These are phyloP conservation scores for Pleurotus tuoliensis DNA, from an alignment of 768 basidiomycete genomes.

Conservation along the genomic window DNA sequence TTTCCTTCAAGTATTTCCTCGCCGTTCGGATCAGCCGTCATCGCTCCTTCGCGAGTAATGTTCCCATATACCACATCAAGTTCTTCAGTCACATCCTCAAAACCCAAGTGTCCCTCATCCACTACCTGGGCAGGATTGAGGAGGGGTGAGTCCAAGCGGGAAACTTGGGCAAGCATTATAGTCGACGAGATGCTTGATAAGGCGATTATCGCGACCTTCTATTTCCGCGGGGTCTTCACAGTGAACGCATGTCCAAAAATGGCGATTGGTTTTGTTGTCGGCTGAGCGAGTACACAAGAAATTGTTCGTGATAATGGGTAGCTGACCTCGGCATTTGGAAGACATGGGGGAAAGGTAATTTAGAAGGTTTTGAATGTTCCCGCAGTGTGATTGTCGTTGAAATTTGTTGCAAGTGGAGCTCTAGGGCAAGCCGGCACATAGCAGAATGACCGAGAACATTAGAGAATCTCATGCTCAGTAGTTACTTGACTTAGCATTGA, in stretches of 20 bases:
- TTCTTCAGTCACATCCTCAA: not conserved
- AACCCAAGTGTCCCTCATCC: not conserved
- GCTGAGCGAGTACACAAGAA: not conserved
- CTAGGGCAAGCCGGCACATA: no score
- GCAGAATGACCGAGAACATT: no score
- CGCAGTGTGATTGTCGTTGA: not conserved
- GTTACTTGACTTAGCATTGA: no score
- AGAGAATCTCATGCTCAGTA: no score
- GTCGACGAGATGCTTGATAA: slow-evolving; percentile 9
- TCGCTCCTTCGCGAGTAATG: not conserved
- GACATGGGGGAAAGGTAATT: not conserved
- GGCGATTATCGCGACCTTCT: slow-evolving; percentile 11
- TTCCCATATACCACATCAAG: not conserved
- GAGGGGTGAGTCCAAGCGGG: not conserved
- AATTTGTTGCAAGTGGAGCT: not conserved
- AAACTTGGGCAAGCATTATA: not conserved
- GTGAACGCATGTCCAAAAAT: slow-evolving; percentile 12
- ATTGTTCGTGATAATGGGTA: not conserved
- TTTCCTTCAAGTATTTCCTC: not conserved
- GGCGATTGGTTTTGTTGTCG: slow-evolving; percentile 5
- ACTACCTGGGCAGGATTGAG: not conserved
- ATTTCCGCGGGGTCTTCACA: slow-evolving; percentile 6
- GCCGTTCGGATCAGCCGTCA: not conserved
- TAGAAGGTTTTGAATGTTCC: not conserved
- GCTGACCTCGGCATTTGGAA: not conserved